Evolutionary conservation across 495 filamentous ascomycete species (phyloP), one percentile per base, ranked within the genome.

Genomic region (Neurospora sp.): DNA sequence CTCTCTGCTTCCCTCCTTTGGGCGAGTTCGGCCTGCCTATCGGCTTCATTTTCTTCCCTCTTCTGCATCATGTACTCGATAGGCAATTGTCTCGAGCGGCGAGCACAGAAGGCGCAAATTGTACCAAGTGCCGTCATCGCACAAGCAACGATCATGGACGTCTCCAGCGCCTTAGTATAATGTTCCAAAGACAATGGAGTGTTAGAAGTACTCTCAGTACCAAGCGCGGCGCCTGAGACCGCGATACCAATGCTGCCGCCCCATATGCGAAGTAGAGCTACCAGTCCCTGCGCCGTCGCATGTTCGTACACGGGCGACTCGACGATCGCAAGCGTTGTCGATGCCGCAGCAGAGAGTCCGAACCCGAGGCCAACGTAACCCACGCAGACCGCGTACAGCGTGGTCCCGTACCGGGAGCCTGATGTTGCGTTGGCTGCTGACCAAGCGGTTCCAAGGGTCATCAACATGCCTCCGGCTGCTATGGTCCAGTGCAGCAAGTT

Each of bases 191-290:
- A 21, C 21, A 54, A 13, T 2, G 21, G 45, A 11, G 10, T 28
- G 45, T 8, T 5, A 21, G 45, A 13, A 54, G 45, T 0, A 54
- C 45, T 8, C 45, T 54, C 21, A 13, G 10, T 72, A 31, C 80
- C 78, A 9, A 85, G 71, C n/a, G 86, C 84, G 37, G 81, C 82
- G 3, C 86, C 84, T 9, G 84, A 86, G 2, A 81, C 82, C 2
- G 86, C 85, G 69, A 89, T 86, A 15, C 87, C 87, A 37, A 89
- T 80, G 69, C 84, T 85, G 13, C 87, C 87, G 5, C 87, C 87
- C 6, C 88, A 78, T 15, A 88, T 82, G 24, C 86, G 82, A n/a
- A 82, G 82, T 62, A 88, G 85, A 0, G 86, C 83, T 39, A 88
- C 72, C 39, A 88, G 82, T 9, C 85, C 87, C 74, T 88, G 86